phyloP scores from a whole-genome alignment of 805 yeast species.

The Starmerella sirachaensis region DNA sequence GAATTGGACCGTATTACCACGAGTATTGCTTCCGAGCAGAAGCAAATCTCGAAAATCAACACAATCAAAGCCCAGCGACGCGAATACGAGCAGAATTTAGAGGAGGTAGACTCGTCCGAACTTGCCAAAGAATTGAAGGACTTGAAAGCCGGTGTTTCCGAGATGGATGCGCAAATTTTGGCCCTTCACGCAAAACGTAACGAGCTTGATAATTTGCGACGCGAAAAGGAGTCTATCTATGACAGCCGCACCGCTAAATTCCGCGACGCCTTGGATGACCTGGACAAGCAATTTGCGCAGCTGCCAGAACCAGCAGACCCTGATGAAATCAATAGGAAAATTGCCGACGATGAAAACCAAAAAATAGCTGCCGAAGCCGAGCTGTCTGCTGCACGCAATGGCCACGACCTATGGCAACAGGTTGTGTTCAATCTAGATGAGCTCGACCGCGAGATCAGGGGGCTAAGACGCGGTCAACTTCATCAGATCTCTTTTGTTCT shows the following conservation, averaged over 20 bases:
- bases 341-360: not conserved
- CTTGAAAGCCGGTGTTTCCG: constrained; percentile 6
- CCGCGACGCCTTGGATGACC: constrained; percentile 7
- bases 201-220: constrained; percentile 9
- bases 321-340: too few relatives aligned
- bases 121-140: constrained; percentile 9
- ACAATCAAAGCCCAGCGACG: constrained; percentile 7
- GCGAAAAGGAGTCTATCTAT: constrained; percentile 9
- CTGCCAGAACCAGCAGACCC: too few relatives aligned
- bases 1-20: not conserved
- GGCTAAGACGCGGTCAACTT: constrained; percentile 9
- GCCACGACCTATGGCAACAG: constrained; percentile 11
- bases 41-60: not conserved
- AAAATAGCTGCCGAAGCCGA: constrained; percentile 10
- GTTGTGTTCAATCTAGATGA: constrained; percentile 12
- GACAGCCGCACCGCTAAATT: constrained; percentile 14
- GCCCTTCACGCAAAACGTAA: constrained; percentile 14
- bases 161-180: constrained; percentile 18
- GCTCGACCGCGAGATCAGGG: constrained; percentile 18
- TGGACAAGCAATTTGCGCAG: constrained; percentile 2
- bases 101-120: constrained; percentile 8
- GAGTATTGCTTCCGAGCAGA: not conserved
- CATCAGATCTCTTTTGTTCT: constrained; percentile 19
- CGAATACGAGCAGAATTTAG: constrained; percentile 9
- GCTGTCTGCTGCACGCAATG: constrained; percentile 15